Conservation (phyloP, 169 alveolate genomes). For the Cryptosporidium canis region DNA sequence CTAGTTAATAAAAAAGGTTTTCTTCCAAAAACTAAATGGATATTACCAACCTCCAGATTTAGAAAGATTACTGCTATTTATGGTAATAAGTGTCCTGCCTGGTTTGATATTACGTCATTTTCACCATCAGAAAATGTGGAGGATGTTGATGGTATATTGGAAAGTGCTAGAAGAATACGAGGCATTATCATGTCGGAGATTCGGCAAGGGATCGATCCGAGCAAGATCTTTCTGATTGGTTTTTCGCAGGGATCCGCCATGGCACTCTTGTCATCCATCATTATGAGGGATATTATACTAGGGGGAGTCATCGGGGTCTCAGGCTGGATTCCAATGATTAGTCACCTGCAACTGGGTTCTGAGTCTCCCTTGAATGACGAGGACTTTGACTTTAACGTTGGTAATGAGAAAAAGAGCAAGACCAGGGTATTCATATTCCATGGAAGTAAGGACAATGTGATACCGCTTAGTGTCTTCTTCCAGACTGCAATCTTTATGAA, state of each 20-base stretch:
- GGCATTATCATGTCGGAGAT: slow-evolving; percentile 17
- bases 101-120: slow-evolving; percentile 50
- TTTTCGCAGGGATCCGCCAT: slow-evolving; percentile 63
- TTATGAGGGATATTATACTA: slow-evolving; percentile 16
- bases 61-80: slow-evolving; percentile 12
- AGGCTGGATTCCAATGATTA: slow-evolving; percentile 64
- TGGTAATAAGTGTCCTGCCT: slow-evolving; percentile 55
- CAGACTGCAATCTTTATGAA: slow-evolving; percentile 21
- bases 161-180: slow-evolving; percentile 53
- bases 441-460: slow-evolving; percentile 29
- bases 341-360: background rate
- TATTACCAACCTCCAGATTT: slow-evolving; percentile 27
- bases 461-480: slow-evolving; percentile 2
- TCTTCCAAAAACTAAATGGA: slow-evolving; percentile 50
- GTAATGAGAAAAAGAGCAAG: background rate
- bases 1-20: background rate
- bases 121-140: slow-evolving; percentile 7
- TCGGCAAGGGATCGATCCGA: background rate
- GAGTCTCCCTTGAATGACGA: slow-evolving; percentile 13
- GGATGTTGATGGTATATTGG: slow-evolving; percentile 32
- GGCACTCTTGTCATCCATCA: slow-evolving; percentile 14
- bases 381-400: slow-evolving; percentile 16
- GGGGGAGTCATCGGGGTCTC: slow-evolving; percentile 47
- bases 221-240: slow-evolving; percentile 21
- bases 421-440: background rate